Base-by-base conservation (phyloP, 495 filamentous ascomycete species). In the Massariosphaeria phaeospora region DNA sequence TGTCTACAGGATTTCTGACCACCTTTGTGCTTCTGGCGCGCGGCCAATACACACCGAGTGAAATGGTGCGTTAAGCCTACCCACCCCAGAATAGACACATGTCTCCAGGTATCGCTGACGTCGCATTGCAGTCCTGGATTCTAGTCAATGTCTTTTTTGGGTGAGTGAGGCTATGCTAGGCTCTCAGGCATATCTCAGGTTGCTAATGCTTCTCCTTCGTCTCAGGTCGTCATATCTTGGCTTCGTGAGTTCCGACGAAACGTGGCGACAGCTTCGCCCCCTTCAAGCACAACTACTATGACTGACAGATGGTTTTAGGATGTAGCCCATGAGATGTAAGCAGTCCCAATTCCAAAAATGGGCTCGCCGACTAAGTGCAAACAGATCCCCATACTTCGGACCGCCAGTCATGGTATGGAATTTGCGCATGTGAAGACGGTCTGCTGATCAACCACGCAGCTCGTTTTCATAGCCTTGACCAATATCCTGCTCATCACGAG, bases 401-500 rank as follows among this genome's bases (percentile, higher is more conserved):
- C 83, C 84, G 25, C 83, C 84, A 35, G 72, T 88, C 17, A 89
- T 89, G 85, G 72, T 86, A n/a, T 52, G 35, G 13, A 31, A 17
- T 33, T 33, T 25, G 9, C 31, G 30, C 60, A 62, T 50, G 25
- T 51, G 48, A 24, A 44, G 26, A 29, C 48, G 31, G 52, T 53
- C 57, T 54, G 49, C 62, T 61, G 62, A 61, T 43, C 33, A 20
- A 33, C 15, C 17, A 26, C 39, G 44, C 50, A 66, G 80, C 66
- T 86, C 30, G 76, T 89, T 60, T 96, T 95, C 65, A 80, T 96
- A 26, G 85, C 78, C 27, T 76, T 96, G 67, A 94, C 87, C 56
- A 94, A 91, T 59, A 89, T 95, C 49, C 76, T 96, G 12, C 76
- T 96, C n/a, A 84, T 94, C 59, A 93, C 91, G 33, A 91, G 87